These are phyloP conservation scores for Pythium sukuiense DNA, from an alignment of 352 stramenopile genomes.

Conservation along the genomic window DNA sequence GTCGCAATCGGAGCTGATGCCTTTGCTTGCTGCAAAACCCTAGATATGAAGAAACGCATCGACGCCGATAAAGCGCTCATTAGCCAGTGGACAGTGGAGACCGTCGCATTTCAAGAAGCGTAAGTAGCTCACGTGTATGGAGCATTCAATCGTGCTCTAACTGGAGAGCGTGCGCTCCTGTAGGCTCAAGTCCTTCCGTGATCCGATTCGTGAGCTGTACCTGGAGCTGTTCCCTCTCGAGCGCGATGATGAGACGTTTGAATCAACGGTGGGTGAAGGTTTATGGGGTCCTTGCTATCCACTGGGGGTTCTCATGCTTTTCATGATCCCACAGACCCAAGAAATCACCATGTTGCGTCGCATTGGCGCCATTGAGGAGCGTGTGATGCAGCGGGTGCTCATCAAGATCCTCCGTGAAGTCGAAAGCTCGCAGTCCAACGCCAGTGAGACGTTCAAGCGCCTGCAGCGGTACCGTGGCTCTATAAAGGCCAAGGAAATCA, in stretches of 20 bases:
- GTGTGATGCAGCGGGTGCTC: slow-evolving; percentile 65
- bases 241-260: slow-evolving; percentile 36
- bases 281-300: too few relatives aligned
- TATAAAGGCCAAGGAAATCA: slow-evolving; percentile 1
- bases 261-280: slow-evolving; percentile 33
- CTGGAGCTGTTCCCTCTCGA: slow-evolving; percentile 49
- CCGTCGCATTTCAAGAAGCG: slow-evolving; percentile 52
- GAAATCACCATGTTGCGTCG: slow-evolving; percentile 45
- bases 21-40: background rate
- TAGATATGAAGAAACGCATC: slow-evolving; percentile 54
- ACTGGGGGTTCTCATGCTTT: background rate
- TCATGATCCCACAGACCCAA: slow-evolving; percentile 24
- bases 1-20: background rate
- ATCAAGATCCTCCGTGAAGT: slow-evolving; percentile 55
- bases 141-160: background rate
- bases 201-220: slow-evolving; percentile 58
- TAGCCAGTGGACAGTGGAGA: slow-evolving; percentile 44
- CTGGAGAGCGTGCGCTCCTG: background rate
- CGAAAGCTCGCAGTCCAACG: slow-evolving; percentile 16
- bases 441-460: slow-evolving; percentile 49
- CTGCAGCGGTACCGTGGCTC: slow-evolving; percentile 52
- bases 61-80: slow-evolving; percentile 50
- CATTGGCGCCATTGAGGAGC: slow-evolving; percentile 62
- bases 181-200: slow-evolving; percentile 51
- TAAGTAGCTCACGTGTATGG: slow-evolving; percentile 16